Evolutionary conservation across 1,284 basidiomycete species (phyloP), one percentile per base, ranked within the genome.

Genomic region (Pseudozyma hubeiensis): DNA sequence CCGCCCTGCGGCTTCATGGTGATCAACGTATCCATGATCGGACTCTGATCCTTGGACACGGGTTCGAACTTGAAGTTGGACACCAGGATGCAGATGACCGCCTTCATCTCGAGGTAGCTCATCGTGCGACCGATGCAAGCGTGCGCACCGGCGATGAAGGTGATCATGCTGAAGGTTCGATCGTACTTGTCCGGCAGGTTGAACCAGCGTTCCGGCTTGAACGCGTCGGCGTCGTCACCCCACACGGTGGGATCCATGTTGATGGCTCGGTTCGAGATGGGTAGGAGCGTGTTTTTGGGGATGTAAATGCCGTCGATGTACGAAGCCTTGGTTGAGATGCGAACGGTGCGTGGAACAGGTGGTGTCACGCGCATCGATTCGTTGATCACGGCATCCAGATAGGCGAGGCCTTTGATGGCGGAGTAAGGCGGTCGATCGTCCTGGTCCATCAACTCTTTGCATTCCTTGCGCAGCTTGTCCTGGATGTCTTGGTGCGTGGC

Each of bases 321-420:
- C 13, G 52, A 53, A 7, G 66, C 40, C 35, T 69, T 66, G 16
- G 35, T 61, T 6, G 78, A 67, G 33, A 69, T 52, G 2, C 79
- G 61, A 0, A 75, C 53, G 30, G 76, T 78, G 13, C 66, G 57
- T 16, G 78, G 78, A 0, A 78, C 76, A 10, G 78, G 78, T 3
- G 79, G 79, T 0, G 70, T 71, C 40, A 78, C 40, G 34, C 79
- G 75, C 73, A 81, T 67, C 9, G 65, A 56, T 52, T 81, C 79
- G 55, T 75, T 70, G 19, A 89, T 86, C 30, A 95, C 89, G 58
- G 93, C 92, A 78, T 94, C 87, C 46, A 95, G 87, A 66, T 88
- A 91, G 2, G 90, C 89, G n/a, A 92, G 86, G 35, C 87, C 87
- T 10, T 91, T 88, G 58, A 93, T 84, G 16, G 89, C 87, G 13